These are phyloP conservation scores for Chimonanthus salicifolius DNA, from an alignment of 164 flowering plant genomes.

Conservation along the genomic window DNA sequence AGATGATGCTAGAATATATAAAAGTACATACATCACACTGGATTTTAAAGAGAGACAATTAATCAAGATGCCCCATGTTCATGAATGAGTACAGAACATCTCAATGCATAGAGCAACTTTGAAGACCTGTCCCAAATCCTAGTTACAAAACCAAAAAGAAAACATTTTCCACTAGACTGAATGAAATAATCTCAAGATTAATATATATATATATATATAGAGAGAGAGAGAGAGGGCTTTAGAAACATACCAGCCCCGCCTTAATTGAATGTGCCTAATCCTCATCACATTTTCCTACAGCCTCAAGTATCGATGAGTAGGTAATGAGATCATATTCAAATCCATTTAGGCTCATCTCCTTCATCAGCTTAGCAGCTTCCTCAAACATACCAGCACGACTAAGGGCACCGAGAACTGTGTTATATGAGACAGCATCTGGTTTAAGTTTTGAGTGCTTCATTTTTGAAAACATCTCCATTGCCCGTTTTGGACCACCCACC, in stretches of 20 bases:
- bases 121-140: too few species aligned
- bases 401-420: conserved; percentile 81
- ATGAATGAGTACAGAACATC: too few species aligned
- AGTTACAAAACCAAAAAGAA: background rate
- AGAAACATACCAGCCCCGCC: conserved; percentile 10
- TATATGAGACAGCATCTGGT: conserved; percentile 89
- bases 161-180: background rate
- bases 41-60: too few species aligned
- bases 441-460: conserved; percentile 62
- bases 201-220: background rate
- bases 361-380: conserved; percentile 88
- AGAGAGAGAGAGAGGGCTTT: too few species aligned
- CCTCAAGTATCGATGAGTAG: conserved; percentile 88
- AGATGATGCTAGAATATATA: too few species aligned
- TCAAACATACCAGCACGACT: conserved; percentile 95
- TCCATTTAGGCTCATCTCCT: conserved; percentile 68
- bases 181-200: background rate
- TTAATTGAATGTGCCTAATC: conserved; percentile 13
- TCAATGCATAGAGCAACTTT: too few species aligned
- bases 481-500: conserved; percentile 66
- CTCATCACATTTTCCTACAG: conserved; percentile 78
- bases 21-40: too few species aligned
- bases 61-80: too few species aligned
- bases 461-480: conserved; percentile 68
- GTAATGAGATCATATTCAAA: conserved; percentile 83